Evolutionary conservation across 306 rosid genomes (phyloP).

Genomic region (Vigna unguiculata): DNA sequence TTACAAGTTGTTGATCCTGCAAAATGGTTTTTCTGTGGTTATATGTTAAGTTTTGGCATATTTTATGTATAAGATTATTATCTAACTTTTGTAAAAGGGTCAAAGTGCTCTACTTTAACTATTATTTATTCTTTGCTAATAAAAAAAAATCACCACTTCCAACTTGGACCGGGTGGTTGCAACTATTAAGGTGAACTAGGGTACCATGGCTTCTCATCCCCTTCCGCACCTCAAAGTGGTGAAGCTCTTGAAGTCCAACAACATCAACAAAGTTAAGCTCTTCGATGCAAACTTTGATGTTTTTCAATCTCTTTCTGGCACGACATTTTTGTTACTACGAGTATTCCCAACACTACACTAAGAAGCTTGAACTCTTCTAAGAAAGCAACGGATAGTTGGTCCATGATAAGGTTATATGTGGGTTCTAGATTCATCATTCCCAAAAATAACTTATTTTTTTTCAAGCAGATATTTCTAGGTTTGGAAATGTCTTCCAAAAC

Average conservation of each 20-base stretch:
- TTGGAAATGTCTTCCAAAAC: too few species aligned
- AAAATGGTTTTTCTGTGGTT: too few species aligned
- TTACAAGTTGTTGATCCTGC: too few species aligned
- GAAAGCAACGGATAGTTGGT: slow-evolving; percentile 80
- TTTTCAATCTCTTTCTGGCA: slow-evolving; percentile 87
- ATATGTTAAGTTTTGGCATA: too few species aligned
- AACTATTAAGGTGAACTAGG: slow-evolving; percentile 88
- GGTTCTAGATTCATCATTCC: too few species aligned
- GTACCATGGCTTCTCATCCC: slow-evolving; percentile 79
- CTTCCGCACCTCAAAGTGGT: slow-evolving; percentile 76
- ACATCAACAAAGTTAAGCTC: slow-evolving; percentile 80
- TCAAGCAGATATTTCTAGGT: too few species aligned
- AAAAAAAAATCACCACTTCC: slow-evolving; percentile 15
- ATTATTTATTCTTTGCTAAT: too few species aligned
- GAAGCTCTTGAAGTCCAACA: slow-evolving; percentile 81
- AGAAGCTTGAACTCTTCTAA: slow-evolving; percentile 72
- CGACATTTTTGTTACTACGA: slow-evolving; percentile 71
- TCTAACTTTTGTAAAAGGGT: too few species aligned
- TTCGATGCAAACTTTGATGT: slow-evolving; percentile 75
- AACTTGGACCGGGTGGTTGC: slow-evolving; percentile 33
- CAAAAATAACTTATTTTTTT: too few species aligned
- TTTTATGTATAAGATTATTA: too few species aligned
- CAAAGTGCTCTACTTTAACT: too few species aligned
- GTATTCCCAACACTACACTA: slow-evolving; percentile 76
- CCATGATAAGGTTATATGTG: slow-evolving; percentile 92